phyloP scores from a whole-genome alignment of 2,329 filamentous ascomycete species.

The Diatrype stigma region DNA sequence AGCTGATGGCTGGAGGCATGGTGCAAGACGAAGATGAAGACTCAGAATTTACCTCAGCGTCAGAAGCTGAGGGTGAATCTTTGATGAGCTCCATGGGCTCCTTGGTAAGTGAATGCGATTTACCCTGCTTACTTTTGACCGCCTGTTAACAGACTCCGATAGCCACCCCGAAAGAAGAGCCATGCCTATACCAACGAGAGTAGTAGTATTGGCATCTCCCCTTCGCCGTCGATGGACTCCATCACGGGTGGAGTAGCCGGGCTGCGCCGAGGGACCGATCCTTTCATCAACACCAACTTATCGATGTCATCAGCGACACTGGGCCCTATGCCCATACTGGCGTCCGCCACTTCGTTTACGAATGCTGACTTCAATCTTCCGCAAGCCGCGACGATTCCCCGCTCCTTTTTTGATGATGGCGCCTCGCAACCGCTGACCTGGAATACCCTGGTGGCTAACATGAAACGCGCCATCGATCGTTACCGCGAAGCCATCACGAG shows the following conservation, averaged over 20 bases:
- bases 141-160: conserved; percentile 15
- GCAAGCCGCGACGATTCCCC: conserved; percentile 60
- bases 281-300: conserved; percentile 43
- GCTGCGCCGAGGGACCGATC: conserved; percentile 50
- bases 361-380: conserved; percentile 54
- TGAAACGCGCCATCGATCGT: conserved; percentile 83
- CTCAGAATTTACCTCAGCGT: conserved; percentile 77
- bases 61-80: conserved; percentile 76
- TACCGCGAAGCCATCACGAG: conserved; percentile 88
- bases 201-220: conserved; percentile 60
- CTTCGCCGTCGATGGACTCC: conserved; percentile 87
- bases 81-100: conserved; percentile 67
- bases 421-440: conserved; percentile 77
- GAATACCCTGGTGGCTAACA: conserved; percentile 86
- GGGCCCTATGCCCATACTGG: conserved; percentile 45
- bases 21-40: conserved; percentile 86
- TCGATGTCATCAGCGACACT: conserved; percentile 25
- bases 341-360: conserved; percentile 60
- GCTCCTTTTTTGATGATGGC: conserved; percentile 89
- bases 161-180: conserved; percentile 49
- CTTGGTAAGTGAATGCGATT: conserved; percentile 47
- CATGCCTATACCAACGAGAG: conserved; percentile 58
- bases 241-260: conserved; percentile 65
- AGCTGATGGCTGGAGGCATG: conserved; percentile 82
- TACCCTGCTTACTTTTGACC: conserved; percentile 2